Conservation (phyloP, 257 asterid species). For the Eucommia ulmoides region DNA sequence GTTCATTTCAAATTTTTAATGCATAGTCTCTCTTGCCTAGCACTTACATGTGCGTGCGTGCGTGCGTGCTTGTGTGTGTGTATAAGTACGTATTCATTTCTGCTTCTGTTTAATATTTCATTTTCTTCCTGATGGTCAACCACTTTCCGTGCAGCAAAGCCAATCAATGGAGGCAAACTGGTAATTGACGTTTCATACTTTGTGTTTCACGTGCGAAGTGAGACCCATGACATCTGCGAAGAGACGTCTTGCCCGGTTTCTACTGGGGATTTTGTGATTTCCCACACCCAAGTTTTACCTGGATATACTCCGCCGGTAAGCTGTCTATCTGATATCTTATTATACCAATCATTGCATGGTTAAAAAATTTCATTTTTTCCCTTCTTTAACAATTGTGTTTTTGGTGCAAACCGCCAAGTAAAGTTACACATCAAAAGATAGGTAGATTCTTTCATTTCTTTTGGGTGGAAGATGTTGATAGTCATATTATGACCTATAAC, state of each 20-base stretch:
- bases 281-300: conserved; percentile 71
- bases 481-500: not conserved
- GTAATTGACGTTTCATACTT: conserved; percentile 49
- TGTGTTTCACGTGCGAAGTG: conserved; percentile 33
- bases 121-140: too few relatives aligned
- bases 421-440: not conserved
- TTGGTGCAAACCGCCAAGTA: not conserved
- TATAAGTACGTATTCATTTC: too few relatives aligned
- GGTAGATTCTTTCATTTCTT: too few relatives aligned
- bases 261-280: conserved; percentile 54
- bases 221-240: conserved; percentile 52
- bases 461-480: not conserved
- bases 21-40: not conserved
- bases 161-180: conserved; percentile 57
- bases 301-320: conserved; percentile 79
- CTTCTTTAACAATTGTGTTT: not conserved
- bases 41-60: not conserved
- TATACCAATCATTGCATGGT: not conserved
- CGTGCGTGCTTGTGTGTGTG: too few relatives aligned
- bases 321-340: conserved; percentile 4
- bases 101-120: too few relatives aligned
- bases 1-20: not conserved
- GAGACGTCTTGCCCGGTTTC: conserved; percentile 73
- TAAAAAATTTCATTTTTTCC: not conserved
- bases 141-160: too few relatives aligned